Conservation (phyloP, 371 early-diverging fungal genomes). For the Mucor racemosus region DNA sequence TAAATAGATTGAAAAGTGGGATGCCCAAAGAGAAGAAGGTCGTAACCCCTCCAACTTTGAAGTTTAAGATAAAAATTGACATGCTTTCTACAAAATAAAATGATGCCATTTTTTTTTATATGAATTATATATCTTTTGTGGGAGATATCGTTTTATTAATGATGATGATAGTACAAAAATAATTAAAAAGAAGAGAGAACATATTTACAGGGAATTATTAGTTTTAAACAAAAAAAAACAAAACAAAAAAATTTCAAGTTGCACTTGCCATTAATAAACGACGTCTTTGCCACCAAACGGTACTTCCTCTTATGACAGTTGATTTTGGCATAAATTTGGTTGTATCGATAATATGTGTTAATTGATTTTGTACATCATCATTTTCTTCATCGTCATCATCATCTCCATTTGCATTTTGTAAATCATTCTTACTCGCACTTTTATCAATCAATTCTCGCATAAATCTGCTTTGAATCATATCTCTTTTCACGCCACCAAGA, state of each 20-base stretch:
- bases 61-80: slow-evolving; percentile 28
- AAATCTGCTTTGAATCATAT: slow-evolving; percentile 32
- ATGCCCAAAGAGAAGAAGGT: slow-evolving; percentile 82
- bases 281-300: slow-evolving; percentile 54
- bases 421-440: slow-evolving; percentile 39
- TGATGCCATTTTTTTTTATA: slow-evolving; percentile 12
- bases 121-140: neutral
- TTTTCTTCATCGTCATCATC: slow-evolving; percentile 12
- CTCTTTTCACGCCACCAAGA: slow-evolving; percentile 42
- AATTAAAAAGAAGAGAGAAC: neutral
- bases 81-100: slow-evolving; percentile 1
- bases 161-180: neutral
- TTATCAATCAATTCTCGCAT: slow-evolving; percentile 32
- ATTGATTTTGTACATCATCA: slow-evolving; percentile 22
- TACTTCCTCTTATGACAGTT: slow-evolving; percentile 45
- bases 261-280: slow-evolving; percentile 4
- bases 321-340: slow-evolving; percentile 39
- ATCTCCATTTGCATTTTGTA: slow-evolving; percentile 15
- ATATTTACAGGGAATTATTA: slow-evolving; percentile 10
- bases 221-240: neutral
- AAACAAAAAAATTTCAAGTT: neutral
- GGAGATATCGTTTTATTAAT: neutral
- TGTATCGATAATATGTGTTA: slow-evolving; percentile 23
- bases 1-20: slow-evolving; percentile 80
- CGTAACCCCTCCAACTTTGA: slow-evolving; percentile 70